Evolutionary conservation across 208 protist genomes (phyloP).

Genomic region (Acanthamoeba royreba): DNA sequence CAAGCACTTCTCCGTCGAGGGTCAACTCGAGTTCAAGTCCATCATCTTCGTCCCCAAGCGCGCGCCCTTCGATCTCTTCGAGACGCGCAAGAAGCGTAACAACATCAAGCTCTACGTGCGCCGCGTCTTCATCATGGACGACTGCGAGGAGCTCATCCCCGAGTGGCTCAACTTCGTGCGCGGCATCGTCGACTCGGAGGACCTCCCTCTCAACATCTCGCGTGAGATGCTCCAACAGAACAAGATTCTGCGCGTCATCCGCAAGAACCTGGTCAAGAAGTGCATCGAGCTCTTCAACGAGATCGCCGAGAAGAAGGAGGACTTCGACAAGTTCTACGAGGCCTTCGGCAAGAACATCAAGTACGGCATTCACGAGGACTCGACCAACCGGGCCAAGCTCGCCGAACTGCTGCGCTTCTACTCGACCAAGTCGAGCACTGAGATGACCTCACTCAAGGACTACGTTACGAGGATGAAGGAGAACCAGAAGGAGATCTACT

Average conservation of each 20-base stretch:
- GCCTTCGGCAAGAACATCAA: conserved; percentile 97
- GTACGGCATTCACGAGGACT: conserved; percentile 97
- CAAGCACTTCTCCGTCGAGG: conserved; percentile 98
- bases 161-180: conserved; percentile 96
- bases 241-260: conserved; percentile 97
- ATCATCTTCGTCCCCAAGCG: conserved; percentile 95
- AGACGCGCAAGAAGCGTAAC: conserved; percentile 96
- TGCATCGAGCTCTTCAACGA: conserved; percentile 94
- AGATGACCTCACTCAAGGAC: conserved; percentile 93
- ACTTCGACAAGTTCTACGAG: conserved; percentile 98
- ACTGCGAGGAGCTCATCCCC: conserved; percentile 96
- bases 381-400: conserved; percentile 91
- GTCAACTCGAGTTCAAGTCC: conserved; percentile 94
- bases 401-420: conserved; percentile 92
- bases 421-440: conserved; percentile 89
- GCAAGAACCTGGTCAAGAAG: conserved; percentile 98
- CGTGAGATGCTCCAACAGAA: conserved; percentile 98
- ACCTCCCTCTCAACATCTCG: conserved; percentile 98
- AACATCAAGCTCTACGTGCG: conserved; percentile 98
- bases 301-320: conserved; percentile 95
- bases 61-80: conserved; percentile 97
- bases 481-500: conserved; percentile 97
- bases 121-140: conserved; percentile 98
- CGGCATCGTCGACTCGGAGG: conserved; percentile 97
- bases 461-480: conserved; percentile 96